Percentiles rank a stretch among this genome's conserved stretches.
These are phyloP conservation scores for Aciculoconidium aculeatum DNA, from an alignment of 805 yeast species.

Conservation along the genomic window DNA sequence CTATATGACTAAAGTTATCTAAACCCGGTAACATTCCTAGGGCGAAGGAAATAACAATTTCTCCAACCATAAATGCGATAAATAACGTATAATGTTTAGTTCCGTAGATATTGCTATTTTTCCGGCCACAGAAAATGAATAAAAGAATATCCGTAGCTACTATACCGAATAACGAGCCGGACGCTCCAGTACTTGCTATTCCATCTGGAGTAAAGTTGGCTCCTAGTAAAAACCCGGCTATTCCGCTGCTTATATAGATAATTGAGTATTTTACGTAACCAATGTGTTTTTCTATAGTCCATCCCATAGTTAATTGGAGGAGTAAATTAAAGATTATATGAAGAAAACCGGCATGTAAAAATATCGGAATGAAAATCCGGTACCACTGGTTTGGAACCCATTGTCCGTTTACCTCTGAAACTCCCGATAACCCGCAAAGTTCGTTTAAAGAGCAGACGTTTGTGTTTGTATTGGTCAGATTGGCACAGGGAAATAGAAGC, in stretches of 20 bases:
- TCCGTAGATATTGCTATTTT: conserved; percentile 40
- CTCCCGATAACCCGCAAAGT: conserved; percentile 56
- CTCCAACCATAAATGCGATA: conserved; percentile 45
- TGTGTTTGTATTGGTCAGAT: conserved; percentile 49
- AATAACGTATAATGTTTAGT: conserved; percentile 42
- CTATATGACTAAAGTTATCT: conserved; percentile 71
- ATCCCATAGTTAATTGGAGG: conserved; percentile 57
- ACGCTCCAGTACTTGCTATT: conserved; percentile 62
- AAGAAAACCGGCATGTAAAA: conserved; percentile 67
- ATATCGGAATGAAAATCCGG: conserved; percentile 63
- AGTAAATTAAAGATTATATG: conserved; percentile 61
- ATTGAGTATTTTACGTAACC: conserved; percentile 50
- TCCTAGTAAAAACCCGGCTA: conserved; percentile 63
- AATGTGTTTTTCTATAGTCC: conserved; percentile 49
- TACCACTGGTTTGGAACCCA: conserved; percentile 61
- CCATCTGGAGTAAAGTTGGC: conserved; percentile 67
- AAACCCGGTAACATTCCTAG: conserved; percentile 68
- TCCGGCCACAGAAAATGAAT: conserved; percentile 47
- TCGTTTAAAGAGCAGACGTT: conserved; percentile 53
- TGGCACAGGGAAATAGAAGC: conserved; percentile 60
- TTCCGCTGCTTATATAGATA: conserved; percentile 56
- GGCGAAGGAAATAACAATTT: conserved; percentile 53
- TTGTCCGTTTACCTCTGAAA: conserved; percentile 26
- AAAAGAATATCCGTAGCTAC: conserved; percentile 57
- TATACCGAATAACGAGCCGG: conserved; percentile 67